Base-by-base conservation (phyloP, 768 basidiomycete species). In the Heimioporus sp. region DNA sequence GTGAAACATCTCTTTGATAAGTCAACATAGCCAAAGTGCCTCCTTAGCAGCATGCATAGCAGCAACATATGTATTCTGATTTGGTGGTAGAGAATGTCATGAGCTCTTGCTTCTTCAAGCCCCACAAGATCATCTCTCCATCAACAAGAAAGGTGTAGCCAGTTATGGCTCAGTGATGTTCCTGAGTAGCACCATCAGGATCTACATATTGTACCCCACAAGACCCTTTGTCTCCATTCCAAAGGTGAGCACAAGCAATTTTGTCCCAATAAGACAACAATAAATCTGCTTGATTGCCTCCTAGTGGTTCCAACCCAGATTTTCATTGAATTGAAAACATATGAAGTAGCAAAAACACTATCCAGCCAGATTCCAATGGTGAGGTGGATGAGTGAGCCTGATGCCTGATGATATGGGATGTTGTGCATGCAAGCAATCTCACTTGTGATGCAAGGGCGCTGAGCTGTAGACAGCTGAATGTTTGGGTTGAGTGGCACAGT, bases 221-320 rank as follows among this genome's bases (percentile, higher is more conserved):
- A 58, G 35, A 5, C 50, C 46, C 4, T 17, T 5, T 4, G 5
- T 28, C 12, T 41, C 13, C 2, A 40, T 48, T 0, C 45, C 20
- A 28, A 24, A 54, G 0, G 43, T 54, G 1, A 57, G 46, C 3
- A 15, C 1, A 1, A n/a, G 24, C 2, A 5, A 16, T 35, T 49
- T 52, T 0, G 46, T 65, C 0, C 57, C 51, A 0, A 44, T 7
- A 0, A 66, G 57, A 13, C 66, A 66, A 0, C 16, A 1, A 4
- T 59, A 51, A 2, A 66, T 53, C 11, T 17, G 12, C 20, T 52
- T 46, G 10, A 52, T 28, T 6, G 44, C 38, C 7, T 46, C 45
- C 34, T 39, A 52, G 13, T 52, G 45, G 1, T 5, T 16, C n/a
- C 17, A 17, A 2, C 43, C 13, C 2, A 37, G 42, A 30, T 48